Percentiles rank a stretch among this genome's conserved stretches.
phyloP scores from a whole-genome alignment of 2,329 filamentous ascomycete genomes.

The Ceratocystis colombiana region DNA sequence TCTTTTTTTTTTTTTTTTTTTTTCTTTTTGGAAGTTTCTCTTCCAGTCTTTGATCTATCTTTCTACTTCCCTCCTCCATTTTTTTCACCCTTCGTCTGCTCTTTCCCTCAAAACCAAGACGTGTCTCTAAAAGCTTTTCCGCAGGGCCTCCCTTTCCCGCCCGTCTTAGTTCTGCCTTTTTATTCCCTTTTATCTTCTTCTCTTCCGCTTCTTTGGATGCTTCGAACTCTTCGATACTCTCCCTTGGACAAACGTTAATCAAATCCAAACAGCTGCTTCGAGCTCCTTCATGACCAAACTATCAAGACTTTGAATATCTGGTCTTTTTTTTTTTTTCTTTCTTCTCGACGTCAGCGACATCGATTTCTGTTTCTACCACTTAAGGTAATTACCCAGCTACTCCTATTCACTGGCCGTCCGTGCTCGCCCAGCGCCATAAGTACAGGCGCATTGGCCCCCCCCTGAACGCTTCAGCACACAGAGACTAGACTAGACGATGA shows the following conservation, averaged over 20 bases:
- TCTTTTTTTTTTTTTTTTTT: too few species aligned
- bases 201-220: neutral
- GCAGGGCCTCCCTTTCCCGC: neutral
- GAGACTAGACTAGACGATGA: neutral
- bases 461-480: neutral
- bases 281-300: neutral
- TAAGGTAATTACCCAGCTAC: neutral
- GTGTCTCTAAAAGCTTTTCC: neutral
- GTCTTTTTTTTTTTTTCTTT: neutral
- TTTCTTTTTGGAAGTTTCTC: neutral
- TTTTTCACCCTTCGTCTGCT: neutral
- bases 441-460: neutral
- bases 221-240: neutral
- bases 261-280: neutral
- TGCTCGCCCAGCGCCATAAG: neutral
- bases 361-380: neutral
- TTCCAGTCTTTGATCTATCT: neutral
- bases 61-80: neutral
- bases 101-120: slow-evolving; percentile 9
- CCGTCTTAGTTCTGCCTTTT: neutral
- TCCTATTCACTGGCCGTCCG: neutral
- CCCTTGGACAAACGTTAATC: neutral
- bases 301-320: neutral
- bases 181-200: neutral
- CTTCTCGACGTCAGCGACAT: neutral